These are phyloP conservation scores for Glycyrrhiza uralensis DNA, from an alignment of 306 rosid genomes.

Conservation along the genomic window DNA sequence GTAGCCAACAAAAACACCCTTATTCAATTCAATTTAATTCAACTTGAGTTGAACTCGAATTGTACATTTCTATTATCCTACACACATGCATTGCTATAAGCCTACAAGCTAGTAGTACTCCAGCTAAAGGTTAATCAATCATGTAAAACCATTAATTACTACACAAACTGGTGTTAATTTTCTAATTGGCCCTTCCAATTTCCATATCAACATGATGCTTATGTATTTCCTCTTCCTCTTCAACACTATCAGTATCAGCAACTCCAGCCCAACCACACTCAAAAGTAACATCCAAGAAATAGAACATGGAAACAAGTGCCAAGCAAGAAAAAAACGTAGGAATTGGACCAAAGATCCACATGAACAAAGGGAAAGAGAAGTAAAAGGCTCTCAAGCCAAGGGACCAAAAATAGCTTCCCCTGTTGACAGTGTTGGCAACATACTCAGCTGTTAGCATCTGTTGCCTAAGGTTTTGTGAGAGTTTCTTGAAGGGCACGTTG, in stretches of 20 bases:
- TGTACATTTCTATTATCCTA: background rate
- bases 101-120: background rate
- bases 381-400: conserved; percentile 81
- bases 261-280: conserved; percentile 46
- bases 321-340: conserved; percentile 61
- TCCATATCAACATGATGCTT: conserved; percentile 36
- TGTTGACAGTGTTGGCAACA: conserved; percentile 63
- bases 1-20: background rate
- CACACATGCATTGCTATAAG: background rate
- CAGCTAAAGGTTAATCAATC: background rate
- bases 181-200: conserved; percentile 21
- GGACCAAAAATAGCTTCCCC: conserved; percentile 87
- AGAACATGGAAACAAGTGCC: conserved; percentile 51
- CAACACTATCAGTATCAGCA: background rate
- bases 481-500: conserved; percentile 68
- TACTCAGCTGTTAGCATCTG: conserved; percentile 52
- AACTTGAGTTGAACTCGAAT: conserved; percentile 44
- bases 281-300: conserved; percentile 61
- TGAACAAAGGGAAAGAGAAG: conserved; percentile 77
- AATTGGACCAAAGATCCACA: conserved; percentile 91
- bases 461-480: conserved; percentile 29
- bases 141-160: background rate
- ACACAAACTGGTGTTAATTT: background rate
- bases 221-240: background rate
- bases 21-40: conserved; percentile 24